These are phyloP conservation scores for Tylopilus sp. DNA, from an alignment of 768 basidiomycete genomes.

Conservation along the genomic window DNA sequence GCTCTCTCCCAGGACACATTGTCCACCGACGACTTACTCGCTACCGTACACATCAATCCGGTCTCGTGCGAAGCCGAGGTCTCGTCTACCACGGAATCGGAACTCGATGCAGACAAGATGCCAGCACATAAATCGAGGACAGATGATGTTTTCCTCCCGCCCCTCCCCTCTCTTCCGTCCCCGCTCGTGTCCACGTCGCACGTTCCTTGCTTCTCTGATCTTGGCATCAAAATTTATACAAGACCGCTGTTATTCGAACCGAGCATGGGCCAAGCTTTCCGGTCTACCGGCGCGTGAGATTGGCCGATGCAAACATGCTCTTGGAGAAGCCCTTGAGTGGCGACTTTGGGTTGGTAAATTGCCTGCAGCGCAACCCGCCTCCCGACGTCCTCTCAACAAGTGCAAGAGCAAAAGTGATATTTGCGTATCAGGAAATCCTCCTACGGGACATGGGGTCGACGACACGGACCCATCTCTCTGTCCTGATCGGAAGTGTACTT, in stretches of 20 bases:
- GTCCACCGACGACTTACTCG: conserved; percentile 29
- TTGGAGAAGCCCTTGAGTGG: too few species aligned
- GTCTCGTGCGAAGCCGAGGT: conserved; percentile 13
- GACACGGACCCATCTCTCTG: neutral
- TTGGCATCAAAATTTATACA: conserved; percentile 91
- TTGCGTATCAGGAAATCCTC: too few species aligned
- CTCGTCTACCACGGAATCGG: conserved; percentile 19
- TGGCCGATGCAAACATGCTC: conserved; percentile 36
- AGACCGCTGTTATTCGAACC: conserved; percentile 91
- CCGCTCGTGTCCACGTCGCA: conserved; percentile 83
- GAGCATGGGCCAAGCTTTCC: conserved; percentile 93
- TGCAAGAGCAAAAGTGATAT: too few species aligned
- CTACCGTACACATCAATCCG: conserved; percentile 44
- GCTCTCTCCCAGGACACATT: conserved; percentile 4
- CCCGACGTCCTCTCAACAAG: conserved; percentile 28
- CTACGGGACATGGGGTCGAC: too few species aligned
- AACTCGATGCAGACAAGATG: conserved; percentile 8
- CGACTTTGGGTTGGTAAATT: conserved; percentile 12
- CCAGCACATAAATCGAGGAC: conserved; percentile 10
- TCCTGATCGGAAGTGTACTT: too few species aligned
- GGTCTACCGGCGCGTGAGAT: conserved; percentile 23
- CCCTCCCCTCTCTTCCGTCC: conserved; percentile 56
- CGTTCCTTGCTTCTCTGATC: conserved; percentile 86
- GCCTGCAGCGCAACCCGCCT: conserved; percentile 20
- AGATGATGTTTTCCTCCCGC: conserved; percentile 22